Base-by-base conservation (phyloP, 2,329 filamentous ascomycete genomes). In the Coniochaeta sp. region DNA sequence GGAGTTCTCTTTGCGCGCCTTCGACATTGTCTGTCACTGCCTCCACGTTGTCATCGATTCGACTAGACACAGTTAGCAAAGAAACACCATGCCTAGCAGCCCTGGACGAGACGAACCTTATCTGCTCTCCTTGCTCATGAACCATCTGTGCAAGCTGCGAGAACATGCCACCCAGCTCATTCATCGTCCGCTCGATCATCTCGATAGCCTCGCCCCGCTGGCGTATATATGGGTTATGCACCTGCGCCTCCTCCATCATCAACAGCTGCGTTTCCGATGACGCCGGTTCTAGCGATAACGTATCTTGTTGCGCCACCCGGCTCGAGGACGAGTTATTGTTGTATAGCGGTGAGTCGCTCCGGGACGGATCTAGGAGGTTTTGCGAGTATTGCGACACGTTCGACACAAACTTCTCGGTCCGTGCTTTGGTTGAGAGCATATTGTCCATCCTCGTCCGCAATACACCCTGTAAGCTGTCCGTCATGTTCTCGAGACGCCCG, bases 141-240 rank as follows among this genome's bases (percentile, higher is more conserved):
- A 99, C 95, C 95, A 99, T 98, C 66, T 91, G 88, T 38, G 95
- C 93, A 57, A 99, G 79, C 74, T 99, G 93, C 9, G 92, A 91
- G 72, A 98, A 98, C 63, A 97, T 97, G 16, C 26, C 16, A 5
- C 56, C 95, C 1, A 99, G 81, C 72, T 99, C 95, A 64, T 85
- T 87, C 67, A 99, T 99, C 1, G 95, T 99, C 67, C 90, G 88
- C 74, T 99, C 95, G 62, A 99, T 99, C 5, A 92, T 90, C 71
- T 98, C 93, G 64, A 99, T 98, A 0, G 95, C 95, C 73, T 97
- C 91, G 19, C 93, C 93, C 73, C 95, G 84, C 71, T 96, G 91
- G 67, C 96, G 89, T 63, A 98, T 96, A 71, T 99, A 98, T 31
- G 85, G 82, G 73, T 97, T 97, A 64, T 87, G 82, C 5, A 89